phyloP scores from a whole-genome alignment of 2,329 filamentous ascomycete species.

The Colletotrichum liriopes region DNA sequence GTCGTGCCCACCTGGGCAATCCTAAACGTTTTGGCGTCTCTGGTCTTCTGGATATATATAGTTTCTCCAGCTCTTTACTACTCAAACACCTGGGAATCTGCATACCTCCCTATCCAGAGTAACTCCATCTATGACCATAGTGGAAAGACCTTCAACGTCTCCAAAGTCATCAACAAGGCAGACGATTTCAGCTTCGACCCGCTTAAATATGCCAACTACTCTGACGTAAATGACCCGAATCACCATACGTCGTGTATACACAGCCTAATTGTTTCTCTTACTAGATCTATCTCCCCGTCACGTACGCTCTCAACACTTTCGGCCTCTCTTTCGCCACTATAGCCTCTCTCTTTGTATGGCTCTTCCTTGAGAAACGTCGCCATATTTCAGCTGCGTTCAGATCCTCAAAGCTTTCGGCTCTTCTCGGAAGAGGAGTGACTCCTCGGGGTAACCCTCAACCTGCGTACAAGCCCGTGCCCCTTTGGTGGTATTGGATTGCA shows the following conservation, averaged over 20 bases:
- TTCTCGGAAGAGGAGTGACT: not conserved
- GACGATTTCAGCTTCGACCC: conserved; percentile 57
- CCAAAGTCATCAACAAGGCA: conserved; percentile 62
- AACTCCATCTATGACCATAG: conserved; percentile 70
- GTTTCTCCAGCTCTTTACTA: conserved; percentile 63
- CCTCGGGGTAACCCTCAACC: conserved; percentile 35
- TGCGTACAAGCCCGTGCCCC: conserved; percentile 44
- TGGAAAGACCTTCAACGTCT: conserved; percentile 64
- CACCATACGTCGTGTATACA: conserved; percentile 47
- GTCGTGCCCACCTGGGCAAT: conserved; percentile 62
- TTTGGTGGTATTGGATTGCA: conserved; percentile 48
- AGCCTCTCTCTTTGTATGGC: conserved; percentile 54
- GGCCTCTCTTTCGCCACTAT: conserved; percentile 69
- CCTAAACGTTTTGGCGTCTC: conserved; percentile 62
- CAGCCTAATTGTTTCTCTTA: not conserved
- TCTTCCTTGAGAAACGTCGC: conserved; percentile 50
- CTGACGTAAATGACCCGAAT: conserved; percentile 57
- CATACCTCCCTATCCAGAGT: conserved; percentile 67
- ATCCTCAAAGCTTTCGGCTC: not conserved
- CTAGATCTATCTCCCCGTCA: conserved; percentile 61
- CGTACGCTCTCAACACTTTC: conserved; percentile 63
- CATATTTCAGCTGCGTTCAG: conserved; percentile 41
- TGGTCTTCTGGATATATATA: conserved; percentile 65
- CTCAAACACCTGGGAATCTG: conserved; percentile 65
- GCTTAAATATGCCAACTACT: conserved; percentile 66